Conservation (phyloP, 768 basidiomycete species). For the Cytidiella melzeri region DNA sequence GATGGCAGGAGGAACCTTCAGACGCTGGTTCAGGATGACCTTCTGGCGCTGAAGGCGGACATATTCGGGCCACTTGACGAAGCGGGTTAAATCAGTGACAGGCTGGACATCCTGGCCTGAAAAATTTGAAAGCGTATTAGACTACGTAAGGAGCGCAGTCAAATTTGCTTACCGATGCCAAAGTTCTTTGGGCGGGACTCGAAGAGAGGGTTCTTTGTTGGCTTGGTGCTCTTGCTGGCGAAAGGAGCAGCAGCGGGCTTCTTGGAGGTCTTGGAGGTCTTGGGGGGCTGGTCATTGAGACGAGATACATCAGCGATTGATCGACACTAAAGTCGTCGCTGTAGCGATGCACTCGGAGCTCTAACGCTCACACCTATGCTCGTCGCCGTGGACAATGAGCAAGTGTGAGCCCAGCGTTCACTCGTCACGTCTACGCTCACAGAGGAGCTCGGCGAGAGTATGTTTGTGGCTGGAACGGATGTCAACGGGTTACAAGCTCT, state of each 20-base stretch:
- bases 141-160: not conserved
- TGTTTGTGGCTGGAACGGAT: constrained; percentile 6
- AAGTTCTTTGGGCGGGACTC: constrained; percentile 89
- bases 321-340: constrained; percentile 25
- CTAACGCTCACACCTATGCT: constrained; percentile 34
- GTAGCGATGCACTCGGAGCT: constrained; percentile 43
- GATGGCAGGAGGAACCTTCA: constrained; percentile 97
- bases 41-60: constrained; percentile 97
- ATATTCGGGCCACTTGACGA: constrained; percentile 99
- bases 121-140: not conserved
- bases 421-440: constrained; percentile 32
- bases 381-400: constrained; percentile 11
- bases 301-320: constrained; percentile 37
- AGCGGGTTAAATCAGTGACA: constrained; percentile 86
- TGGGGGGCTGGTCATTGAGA: constrained; percentile 90
- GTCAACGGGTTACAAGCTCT: constrained; percentile 1
- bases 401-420: constrained; percentile 36
- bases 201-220: constrained; percentile 93
- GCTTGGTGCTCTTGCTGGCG: constrained; percentile 70
- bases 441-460: constrained; percentile 31
- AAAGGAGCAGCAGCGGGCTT: constrained; percentile 84
- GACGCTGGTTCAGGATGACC: constrained; percentile 94
- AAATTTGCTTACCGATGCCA: constrained; percentile 80
- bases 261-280: constrained; percentile 72
- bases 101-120: constrained; percentile 92